phyloP scores from a whole-genome alignment of 73 alveolate species.

The Symbiodinium pilosum region DNA sequence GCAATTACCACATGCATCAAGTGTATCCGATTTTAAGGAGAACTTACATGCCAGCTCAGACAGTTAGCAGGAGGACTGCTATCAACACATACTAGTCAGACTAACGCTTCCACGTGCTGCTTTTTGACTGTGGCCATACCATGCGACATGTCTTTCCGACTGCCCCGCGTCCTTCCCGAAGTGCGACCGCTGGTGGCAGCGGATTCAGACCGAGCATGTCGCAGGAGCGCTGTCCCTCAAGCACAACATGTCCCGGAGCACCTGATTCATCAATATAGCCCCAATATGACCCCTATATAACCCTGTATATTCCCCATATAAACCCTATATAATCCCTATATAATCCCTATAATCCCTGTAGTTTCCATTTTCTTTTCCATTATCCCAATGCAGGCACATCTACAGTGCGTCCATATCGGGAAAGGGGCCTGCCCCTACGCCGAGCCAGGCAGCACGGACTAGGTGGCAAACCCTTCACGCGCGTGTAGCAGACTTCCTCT shows the following conservation, averaged over 20 bases:
- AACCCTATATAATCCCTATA: no score
- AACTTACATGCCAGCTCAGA: no score
- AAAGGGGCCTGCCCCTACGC: slow-evolving; percentile 41
- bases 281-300: no score
- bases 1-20: no score
- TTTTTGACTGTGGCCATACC: neutral
- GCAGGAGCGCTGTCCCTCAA: slow-evolving; percentile 27
- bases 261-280: no score
- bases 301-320: no score
- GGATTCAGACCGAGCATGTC: slow-evolving; percentile 62
- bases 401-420: slow-evolving; percentile 79
- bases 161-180: slow-evolving; percentile 54
- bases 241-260: neutral
- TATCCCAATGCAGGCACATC: slow-evolving; percentile 9
- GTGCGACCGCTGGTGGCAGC: slow-evolving; percentile 88
- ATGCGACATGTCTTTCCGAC: neutral
- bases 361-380: neutral
- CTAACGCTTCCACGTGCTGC: no score
- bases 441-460: slow-evolving; percentile 16
- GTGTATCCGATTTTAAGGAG: no score
- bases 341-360: no score
- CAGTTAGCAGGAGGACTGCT: no score
- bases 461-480: neutral
- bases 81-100: no score
- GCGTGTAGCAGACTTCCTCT: neutral